Percentiles rank a stretch among this genome's conserved stretches.
Conservation (phyloP, 495 filamentous ascomycete genomes). For the Podospora fimiseda region DNA sequence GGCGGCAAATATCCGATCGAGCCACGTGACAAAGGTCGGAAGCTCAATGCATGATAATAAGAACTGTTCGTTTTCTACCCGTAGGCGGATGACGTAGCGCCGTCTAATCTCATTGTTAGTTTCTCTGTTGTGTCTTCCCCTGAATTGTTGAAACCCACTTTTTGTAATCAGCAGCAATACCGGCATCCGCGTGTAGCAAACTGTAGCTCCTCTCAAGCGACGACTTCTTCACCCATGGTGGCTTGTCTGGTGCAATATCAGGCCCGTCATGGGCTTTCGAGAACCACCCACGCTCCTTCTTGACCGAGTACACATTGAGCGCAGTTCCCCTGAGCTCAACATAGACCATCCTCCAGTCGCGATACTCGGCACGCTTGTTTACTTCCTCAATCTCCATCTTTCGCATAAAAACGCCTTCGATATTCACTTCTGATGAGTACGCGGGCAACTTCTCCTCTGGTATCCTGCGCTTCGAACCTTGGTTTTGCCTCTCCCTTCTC, state of each 20-base stretch:
- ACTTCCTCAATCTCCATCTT: slow-evolving; percentile 55
- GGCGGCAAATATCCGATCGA: slow-evolving; percentile 60
- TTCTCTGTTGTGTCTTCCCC: not conserved
- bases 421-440: slow-evolving; percentile 50
- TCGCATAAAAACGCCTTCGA: slow-evolving; percentile 46
- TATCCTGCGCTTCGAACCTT: not conserved
- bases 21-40: slow-evolving; percentile 49
- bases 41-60: slow-evolving; percentile 49
- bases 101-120: slow-evolving; percentile 29
- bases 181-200: slow-evolving; percentile 59
- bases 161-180: slow-evolving; percentile 56
- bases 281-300: slow-evolving; percentile 37
- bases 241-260: slow-evolving; percentile 34
- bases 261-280: slow-evolving; percentile 24
- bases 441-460: slow-evolving; percentile 39
- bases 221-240: slow-evolving; percentile 37
- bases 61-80: slow-evolving; percentile 60
- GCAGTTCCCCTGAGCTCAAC: slow-evolving; percentile 55
- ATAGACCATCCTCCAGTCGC: slow-evolving; percentile 51
- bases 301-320: slow-evolving; percentile 50
- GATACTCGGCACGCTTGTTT: slow-evolving; percentile 44
- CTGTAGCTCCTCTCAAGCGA: slow-evolving; percentile 50
- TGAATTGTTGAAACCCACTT: slow-evolving; percentile 37
- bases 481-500: slow-evolving; percentile 22
- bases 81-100: slow-evolving; percentile 54